These are phyloP conservation scores for Ambrosia artemisiifolia DNA, from an alignment of 129 eudicot species.

Conservation along the genomic window DNA sequence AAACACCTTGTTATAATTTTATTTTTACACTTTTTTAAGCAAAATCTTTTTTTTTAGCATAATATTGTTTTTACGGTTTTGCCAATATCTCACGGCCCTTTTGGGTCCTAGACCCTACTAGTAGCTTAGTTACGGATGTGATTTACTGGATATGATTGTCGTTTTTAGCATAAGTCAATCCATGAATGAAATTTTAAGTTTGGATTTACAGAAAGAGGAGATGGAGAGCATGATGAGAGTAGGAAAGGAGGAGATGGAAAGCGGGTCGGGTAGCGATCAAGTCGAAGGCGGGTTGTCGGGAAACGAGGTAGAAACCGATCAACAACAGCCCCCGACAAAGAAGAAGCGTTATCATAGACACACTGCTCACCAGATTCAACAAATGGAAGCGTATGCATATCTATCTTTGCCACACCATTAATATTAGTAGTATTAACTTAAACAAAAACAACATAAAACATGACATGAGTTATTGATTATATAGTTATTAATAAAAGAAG, in stretches of 20 bases:
- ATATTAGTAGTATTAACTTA: too few species aligned
- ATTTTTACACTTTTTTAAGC: too few species aligned
- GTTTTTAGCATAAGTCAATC: too few species aligned
- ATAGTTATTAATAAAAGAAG: not conserved
- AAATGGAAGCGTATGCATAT: conserved; percentile 72
- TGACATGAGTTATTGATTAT: not conserved
- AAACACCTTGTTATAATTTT: too few species aligned
- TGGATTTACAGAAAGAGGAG: conserved; percentile 59
- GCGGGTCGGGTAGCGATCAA: conserved; percentile 78
- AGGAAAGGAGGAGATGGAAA: conserved; percentile 70
- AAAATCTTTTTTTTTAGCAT: too few species aligned
- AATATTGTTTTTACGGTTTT: too few species aligned
- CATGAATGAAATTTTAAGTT: too few species aligned
- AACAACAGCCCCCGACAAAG: conserved; percentile 37
- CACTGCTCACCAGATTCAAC: conserved; percentile 69
- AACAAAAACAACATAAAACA: not conserved
- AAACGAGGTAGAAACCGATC: conserved; percentile 47
- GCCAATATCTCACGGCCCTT: too few species aligned
- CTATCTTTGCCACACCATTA: too few species aligned
- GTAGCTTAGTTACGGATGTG: too few species aligned
- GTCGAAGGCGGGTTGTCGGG: conserved; percentile 62
- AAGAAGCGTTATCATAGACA: conserved; percentile 63
- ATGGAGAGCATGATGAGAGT: conserved; percentile 36
- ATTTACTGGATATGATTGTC: too few species aligned
- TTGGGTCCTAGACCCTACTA: too few species aligned